Conservation (phyloP, 345 rosid genomes). For the Lumnitzera littorea region DNA sequence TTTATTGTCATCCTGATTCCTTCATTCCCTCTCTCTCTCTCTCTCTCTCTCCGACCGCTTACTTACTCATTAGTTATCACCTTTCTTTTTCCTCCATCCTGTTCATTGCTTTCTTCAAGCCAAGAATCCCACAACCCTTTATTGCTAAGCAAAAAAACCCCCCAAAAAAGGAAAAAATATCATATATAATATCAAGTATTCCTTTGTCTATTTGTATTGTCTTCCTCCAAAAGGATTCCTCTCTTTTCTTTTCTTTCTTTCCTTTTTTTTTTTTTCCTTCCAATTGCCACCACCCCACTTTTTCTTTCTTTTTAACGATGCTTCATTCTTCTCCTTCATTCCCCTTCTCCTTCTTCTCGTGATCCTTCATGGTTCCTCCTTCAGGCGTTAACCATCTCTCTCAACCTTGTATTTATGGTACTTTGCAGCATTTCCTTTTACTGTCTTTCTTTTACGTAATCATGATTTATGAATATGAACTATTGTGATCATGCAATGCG, state of each 20-base stretch:
- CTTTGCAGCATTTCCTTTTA: background rate
- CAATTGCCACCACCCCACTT: background rate
- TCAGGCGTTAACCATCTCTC: constrained; percentile 49
- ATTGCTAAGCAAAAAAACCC: background rate
- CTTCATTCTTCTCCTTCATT: constrained; percentile 6
- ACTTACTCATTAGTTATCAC: constrained; percentile 36
- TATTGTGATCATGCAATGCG: background rate
- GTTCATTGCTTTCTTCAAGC: constrained; percentile 16
- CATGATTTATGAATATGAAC: background rate
- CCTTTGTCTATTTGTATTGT: background rate
- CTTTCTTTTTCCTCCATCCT: background rate
- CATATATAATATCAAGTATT: background rate
- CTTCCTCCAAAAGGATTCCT: background rate
- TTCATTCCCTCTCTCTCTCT: constrained; percentile 13
- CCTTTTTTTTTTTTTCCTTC: background rate
- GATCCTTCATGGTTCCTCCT: constrained; percentile 50
- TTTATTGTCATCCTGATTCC: constrained; percentile 44
- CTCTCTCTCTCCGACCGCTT: background rate
- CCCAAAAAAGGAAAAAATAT: background rate
- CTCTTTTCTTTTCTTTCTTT: constrained; percentile 5
- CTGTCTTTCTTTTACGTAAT: background rate
- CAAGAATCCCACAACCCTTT: constrained; percentile 11
- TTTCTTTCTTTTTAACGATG: constrained; percentile 10
- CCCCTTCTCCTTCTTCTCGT: constrained; percentile 4
- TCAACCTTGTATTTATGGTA: constrained; percentile 79